A percentile compares a stretch with the other conserved stretches of the same genome.
Evolutionary conservation across 2,329 filamentous ascomycete genomes (phyloP).

Genomic region (Zasmidium angulare): DNA sequence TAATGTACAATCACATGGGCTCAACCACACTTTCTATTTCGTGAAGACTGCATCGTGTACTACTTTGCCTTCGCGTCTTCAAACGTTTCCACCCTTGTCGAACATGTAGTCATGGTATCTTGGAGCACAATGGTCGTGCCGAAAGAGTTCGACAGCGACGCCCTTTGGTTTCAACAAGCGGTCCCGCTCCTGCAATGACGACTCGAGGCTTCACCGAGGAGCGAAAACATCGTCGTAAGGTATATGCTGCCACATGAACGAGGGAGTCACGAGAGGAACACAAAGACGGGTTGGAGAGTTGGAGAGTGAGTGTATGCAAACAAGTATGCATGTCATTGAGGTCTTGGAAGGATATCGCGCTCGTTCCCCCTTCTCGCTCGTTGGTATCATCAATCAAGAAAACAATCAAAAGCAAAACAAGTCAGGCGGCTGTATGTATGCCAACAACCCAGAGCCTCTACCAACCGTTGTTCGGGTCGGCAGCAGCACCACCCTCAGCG

Average conservation of each 20-base stretch:
- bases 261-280: too few relatives aligned
- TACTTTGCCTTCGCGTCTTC: background rate
- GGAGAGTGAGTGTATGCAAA: background rate
- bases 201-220: too few relatives aligned
- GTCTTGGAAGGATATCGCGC: background rate
- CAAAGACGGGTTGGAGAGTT: too few relatives aligned
- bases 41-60: too few relatives aligned
- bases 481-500: slow-evolving; percentile 15
- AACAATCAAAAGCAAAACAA: background rate
- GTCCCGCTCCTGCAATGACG: too few relatives aligned
- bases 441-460: slow-evolving; percentile 4
- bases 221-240: background rate
- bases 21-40: too few relatives aligned
- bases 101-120: background rate
- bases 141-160: too few relatives aligned
- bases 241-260: too few relatives aligned
- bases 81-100: background rate
- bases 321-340: background rate
- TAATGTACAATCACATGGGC: background rate
- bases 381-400: background rate
- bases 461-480: slow-evolving; percentile 13
- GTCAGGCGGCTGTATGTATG: background rate
- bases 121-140: too few relatives aligned
- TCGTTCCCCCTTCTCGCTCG: background rate
- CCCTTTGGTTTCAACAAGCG: too few relatives aligned